phyloP scores from a whole-genome alignment of 2,329 filamentous ascomycete genomes.

The Cadophora sp. region DNA sequence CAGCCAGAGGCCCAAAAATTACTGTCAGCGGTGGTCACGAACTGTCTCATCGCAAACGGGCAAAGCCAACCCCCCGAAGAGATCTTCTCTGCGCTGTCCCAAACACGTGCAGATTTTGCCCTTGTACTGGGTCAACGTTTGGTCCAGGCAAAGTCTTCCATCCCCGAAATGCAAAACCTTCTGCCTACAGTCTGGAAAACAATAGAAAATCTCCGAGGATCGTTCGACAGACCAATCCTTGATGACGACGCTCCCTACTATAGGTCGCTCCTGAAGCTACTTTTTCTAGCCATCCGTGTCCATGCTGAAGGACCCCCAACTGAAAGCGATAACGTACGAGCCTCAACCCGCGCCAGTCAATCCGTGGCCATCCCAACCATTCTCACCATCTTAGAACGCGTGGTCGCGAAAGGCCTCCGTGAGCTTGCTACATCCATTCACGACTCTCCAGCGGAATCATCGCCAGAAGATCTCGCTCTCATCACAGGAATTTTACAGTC shows the following conservation, averaged over 20 bases:
- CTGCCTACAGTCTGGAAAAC: slow-evolving; percentile 67
- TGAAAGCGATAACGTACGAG: slow-evolving; percentile 29
- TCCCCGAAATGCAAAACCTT: slow-evolving; percentile 58
- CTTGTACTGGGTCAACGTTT: slow-evolving; percentile 84
- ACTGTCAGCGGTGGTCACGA: slow-evolving; percentile 70
- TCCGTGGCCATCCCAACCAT: slow-evolving; percentile 46
- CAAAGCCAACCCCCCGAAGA: slow-evolving; percentile 74
- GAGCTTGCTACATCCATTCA: slow-evolving; percentile 84
- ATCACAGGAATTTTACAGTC: slow-evolving; percentile 89
- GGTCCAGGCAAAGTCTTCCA: slow-evolving; percentile 60
- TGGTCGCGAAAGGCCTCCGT: slow-evolving; percentile 84
- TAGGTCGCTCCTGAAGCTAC: slow-evolving; percentile 79
- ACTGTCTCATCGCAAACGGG: slow-evolving; percentile 81
- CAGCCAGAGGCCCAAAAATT: slow-evolving; percentile 39
- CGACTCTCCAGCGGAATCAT: slow-evolving; percentile 68
- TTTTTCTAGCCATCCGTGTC: slow-evolving; percentile 82
- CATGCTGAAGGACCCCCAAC: slow-evolving; percentile 51
- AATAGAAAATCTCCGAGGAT: slow-evolving; percentile 58
- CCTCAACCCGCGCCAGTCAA: slow-evolving; percentile 35
- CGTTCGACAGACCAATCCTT: slow-evolving; percentile 65
- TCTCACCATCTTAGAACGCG: slow-evolving; percentile 79
- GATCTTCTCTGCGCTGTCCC: slow-evolving; percentile 81
- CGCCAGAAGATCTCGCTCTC: slow-evolving; percentile 83
- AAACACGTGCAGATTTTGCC: slow-evolving; percentile 79
- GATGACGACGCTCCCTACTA: slow-evolving; percentile 73